These are phyloP conservation scores for Strobilomyces dryophilus DNA, from an alignment of 768 basidiomycete genomes.

Conservation along the genomic window DNA sequence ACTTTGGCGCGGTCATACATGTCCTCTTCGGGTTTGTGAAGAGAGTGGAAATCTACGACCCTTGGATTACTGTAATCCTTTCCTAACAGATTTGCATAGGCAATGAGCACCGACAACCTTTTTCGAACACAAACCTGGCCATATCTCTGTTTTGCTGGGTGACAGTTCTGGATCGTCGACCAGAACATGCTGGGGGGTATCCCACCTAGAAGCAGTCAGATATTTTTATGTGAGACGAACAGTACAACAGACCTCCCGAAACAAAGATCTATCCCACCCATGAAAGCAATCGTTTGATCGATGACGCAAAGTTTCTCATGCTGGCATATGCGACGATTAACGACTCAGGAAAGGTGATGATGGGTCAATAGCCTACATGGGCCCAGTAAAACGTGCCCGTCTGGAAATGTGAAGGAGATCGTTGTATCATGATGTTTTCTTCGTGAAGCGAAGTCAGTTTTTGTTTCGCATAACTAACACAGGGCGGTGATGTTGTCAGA, in stretches of 20 bases:
- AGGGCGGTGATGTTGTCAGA: conserved; percentile 1
- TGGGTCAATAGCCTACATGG: conserved; percentile 55
- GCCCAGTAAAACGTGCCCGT: conserved; percentile 99
- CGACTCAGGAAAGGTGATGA: background rate
- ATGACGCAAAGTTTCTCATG: conserved; percentile 98
- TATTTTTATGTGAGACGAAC: background rate
- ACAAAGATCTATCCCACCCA: conserved; percentile 95
- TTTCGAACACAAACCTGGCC: conserved; percentile 61
- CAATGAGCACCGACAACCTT: too few relatives aligned
- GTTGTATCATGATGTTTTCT: conserved; percentile 92
- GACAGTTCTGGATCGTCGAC: conserved; percentile 75
- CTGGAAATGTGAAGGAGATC: conserved; percentile 96
- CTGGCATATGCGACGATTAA: conserved; percentile 34
- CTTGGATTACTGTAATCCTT: conserved; percentile 96
- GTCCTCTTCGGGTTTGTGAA: conserved; percentile 89
- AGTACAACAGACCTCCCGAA: conserved; percentile 62
- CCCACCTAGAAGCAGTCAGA: conserved; percentile 60
- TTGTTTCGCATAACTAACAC: conserved; percentile 80
- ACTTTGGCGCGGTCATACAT: conserved; percentile 90
- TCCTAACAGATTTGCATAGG: conserved; percentile 41
- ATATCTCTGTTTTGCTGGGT: conserved; percentile 64
- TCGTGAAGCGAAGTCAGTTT: conserved; percentile 66
- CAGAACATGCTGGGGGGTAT: conserved; percentile 90
- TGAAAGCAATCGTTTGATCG: conserved; percentile 95
- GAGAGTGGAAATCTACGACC: conserved; percentile 75